These are phyloP conservation scores for Herpetomonas samuelpessoai DNA, from an alignment of 208 protist genomes.

Conservation along the genomic window DNA sequence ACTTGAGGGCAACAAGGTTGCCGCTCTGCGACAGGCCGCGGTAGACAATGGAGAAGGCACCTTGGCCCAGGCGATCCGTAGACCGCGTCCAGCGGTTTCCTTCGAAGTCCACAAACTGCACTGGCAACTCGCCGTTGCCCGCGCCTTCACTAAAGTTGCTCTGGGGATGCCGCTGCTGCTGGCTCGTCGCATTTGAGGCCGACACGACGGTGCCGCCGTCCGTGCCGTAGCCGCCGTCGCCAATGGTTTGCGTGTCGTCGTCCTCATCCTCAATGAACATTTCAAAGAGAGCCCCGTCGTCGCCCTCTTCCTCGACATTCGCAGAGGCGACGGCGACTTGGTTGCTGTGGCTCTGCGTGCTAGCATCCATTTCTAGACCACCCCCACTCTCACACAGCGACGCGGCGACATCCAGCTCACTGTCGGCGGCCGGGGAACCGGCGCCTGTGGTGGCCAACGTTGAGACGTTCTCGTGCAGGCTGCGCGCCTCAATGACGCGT, in stretches of 20 bases:
- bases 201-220: background rate
- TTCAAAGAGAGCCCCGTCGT: conserved; percentile 45
- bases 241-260: conserved; percentile 3
- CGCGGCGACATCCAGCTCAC: too few relatives aligned
- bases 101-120: conserved; percentile 54
- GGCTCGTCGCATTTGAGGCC: background rate
- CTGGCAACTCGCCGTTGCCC: conserved; percentile 37
- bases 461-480: too few relatives aligned
- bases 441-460: too few relatives aligned
- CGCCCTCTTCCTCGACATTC: conserved; percentile 9
- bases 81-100: conserved; percentile 63
- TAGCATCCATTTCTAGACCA: too few relatives aligned
- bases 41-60: conserved; percentile 64
- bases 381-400: too few relatives aligned
- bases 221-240: too few relatives aligned
- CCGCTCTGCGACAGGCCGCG: conserved; percentile 57
- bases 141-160: background rate
- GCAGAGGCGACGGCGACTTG: background rate
- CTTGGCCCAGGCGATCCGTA: conserved; percentile 36
- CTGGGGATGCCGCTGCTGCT: background rate
- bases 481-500: too few relatives aligned
- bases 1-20: conserved; percentile 74
- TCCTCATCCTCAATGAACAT: conserved; percentile 33
- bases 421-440: too few relatives aligned
- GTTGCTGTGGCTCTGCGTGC: too few relatives aligned